Evolutionary conservation across 306 rosid species (phyloP).

Genomic region (Fagus sylvatica): DNA sequence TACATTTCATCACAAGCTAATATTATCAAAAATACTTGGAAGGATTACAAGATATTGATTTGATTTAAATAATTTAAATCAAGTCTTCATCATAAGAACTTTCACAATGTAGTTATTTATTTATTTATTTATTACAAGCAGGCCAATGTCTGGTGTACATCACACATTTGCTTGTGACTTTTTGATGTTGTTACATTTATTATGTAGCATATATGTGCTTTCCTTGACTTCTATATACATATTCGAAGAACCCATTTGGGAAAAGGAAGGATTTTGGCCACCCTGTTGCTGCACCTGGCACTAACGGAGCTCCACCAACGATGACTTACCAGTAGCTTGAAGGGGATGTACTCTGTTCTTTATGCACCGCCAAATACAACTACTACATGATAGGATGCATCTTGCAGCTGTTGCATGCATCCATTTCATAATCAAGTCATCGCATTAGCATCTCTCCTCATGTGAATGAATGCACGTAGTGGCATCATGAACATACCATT

Average conservation of each 20-base stretch:
- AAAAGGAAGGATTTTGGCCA: slow-evolving; percentile 75
- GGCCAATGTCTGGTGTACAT: no score
- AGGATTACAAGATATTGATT: neutral
- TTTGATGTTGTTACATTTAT: neutral
- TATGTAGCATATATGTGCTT: slow-evolving; percentile 20
- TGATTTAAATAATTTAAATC: neutral
- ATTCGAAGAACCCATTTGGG: slow-evolving; percentile 95
- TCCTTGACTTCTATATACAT: slow-evolving; percentile 69
- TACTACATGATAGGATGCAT: slow-evolving; percentile 93
- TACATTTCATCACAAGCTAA: neutral
- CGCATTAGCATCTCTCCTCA: slow-evolving; percentile 84
- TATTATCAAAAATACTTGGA: neutral
- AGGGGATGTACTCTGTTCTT: slow-evolving; percentile 97
- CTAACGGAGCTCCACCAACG: slow-evolving; percentile 71
- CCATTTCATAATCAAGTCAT: slow-evolving; percentile 94
- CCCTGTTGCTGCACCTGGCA: slow-evolving; percentile 50
- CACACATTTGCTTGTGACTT: neutral
- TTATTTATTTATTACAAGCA: no score
- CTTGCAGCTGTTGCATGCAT: slow-evolving; percentile 98
- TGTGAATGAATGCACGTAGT: slow-evolving; percentile 76
- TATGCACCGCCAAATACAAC: slow-evolving; percentile 70
- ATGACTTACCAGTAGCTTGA: slow-evolving; percentile 85
- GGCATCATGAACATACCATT: slow-evolving; percentile 89
- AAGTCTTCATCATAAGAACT: neutral
- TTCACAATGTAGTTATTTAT: neutral